Percentiles rank a stretch among this genome's conserved stretches.
phyloP scores from a whole-genome alignment of 2,329 filamentous ascomycete species.

The Magnaporthiopsis rhizophila region DNA sequence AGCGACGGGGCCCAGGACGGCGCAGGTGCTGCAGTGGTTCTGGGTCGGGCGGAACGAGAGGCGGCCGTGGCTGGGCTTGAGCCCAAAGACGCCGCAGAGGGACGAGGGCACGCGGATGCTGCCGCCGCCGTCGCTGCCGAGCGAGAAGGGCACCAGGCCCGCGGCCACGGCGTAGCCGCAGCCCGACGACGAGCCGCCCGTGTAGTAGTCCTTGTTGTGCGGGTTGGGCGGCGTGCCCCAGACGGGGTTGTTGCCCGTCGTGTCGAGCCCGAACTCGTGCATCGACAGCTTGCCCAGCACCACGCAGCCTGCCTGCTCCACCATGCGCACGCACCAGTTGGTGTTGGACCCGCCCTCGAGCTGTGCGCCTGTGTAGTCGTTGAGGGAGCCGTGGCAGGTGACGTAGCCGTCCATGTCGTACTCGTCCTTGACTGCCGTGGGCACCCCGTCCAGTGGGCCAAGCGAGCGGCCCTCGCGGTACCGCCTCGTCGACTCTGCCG shows the following conservation, averaged over 20 bases:
- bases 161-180: slow-evolving; percentile 62
- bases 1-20: slow-evolving; percentile 61
- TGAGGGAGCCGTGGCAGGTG: slow-evolving; percentile 53
- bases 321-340: slow-evolving; percentile 62
- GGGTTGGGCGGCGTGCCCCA: slow-evolving; percentile 71
- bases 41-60: slow-evolving; percentile 53
- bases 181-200: slow-evolving; percentile 69
- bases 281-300: slow-evolving; percentile 66
- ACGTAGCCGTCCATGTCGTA: slow-evolving; percentile 67
- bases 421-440: slow-evolving; percentile 69
- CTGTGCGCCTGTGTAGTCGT: slow-evolving; percentile 47
- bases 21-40: slow-evolving; percentile 52
- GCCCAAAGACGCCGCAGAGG: slow-evolving; percentile 66
- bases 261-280: slow-evolving; percentile 70
- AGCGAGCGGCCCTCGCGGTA: slow-evolving; percentile 48
- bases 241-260: slow-evolving; percentile 66
- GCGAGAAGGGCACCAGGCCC: slow-evolving; percentile 62
- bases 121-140: slow-evolving; percentile 67
- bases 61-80: slow-evolving; percentile 64
- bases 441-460: slow-evolving; percentile 63
- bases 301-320: slow-evolving; percentile 63
- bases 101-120: slow-evolving; percentile 65
- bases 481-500: slow-evolving; percentile 34
- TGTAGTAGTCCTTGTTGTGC: slow-evolving; percentile 65
- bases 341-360: slow-evolving; percentile 35